Evolutionary conservation across 208 protist species (phyloP).

Genomic region (Trypanosoma lewisi): DNA sequence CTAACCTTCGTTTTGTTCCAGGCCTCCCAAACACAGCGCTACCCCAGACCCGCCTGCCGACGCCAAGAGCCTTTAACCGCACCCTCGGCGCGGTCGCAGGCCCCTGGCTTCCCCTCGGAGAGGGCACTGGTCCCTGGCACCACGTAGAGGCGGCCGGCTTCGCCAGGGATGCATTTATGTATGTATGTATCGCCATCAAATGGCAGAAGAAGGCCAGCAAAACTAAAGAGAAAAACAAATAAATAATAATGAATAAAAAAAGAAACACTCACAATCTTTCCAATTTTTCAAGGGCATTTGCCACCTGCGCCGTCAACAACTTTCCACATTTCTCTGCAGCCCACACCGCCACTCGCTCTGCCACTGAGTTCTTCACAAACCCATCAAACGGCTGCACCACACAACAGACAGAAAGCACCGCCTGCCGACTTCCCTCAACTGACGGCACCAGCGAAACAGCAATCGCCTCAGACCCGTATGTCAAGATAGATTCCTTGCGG

Average conservation of each 20-base stretch:
- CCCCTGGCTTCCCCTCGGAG: too few species aligned
- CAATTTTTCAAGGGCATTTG: slow-evolving; percentile 3
- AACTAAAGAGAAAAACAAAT: background rate
- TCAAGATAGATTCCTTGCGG: slow-evolving; percentile 3
- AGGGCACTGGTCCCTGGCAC: too few species aligned
- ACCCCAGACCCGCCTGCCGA: too few species aligned
- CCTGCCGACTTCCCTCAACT: slow-evolving; percentile 4
- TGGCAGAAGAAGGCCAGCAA: too few species aligned
- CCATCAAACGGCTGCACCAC: slow-evolving; percentile 14
- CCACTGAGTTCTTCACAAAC: slow-evolving; percentile 9
- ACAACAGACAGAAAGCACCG: slow-evolving; percentile 8
- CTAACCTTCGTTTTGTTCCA: too few species aligned
- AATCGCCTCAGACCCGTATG: slow-evolving; percentile 9
- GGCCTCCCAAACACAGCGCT: too few species aligned
- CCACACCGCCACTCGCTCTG: slow-evolving; percentile 17
- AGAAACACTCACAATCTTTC: background rate
- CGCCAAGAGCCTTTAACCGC: too few species aligned
- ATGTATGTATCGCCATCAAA: too few species aligned
- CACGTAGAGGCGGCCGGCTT: too few species aligned
- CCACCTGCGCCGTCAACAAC: slow-evolving; percentile 17
- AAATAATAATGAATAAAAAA: background rate
- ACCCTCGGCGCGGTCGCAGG: too few species aligned
- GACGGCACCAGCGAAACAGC: slow-evolving; percentile 4
- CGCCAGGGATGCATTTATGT: too few species aligned
- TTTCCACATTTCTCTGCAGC: slow-evolving; percentile 23